Base-by-base conservation (phyloP, 768 basidiomycete species). In the Cubamyces lactineus region DNA sequence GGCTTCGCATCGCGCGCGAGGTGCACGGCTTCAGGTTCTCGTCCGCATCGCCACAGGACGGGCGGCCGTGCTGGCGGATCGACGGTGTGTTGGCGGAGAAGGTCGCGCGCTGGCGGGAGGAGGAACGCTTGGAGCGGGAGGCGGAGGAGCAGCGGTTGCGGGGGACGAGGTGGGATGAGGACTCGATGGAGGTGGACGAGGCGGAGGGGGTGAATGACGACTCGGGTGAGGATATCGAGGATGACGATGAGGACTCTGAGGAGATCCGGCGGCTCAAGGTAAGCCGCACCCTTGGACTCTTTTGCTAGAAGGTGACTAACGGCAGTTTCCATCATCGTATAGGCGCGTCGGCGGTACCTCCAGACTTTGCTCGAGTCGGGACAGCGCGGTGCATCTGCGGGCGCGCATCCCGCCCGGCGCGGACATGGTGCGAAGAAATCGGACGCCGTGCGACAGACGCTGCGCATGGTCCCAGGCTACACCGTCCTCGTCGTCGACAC, bases 401-500 rank as follows among this genome's bases (percentile, higher is more conserved):
- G 74, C 0, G 59, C 70, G 47, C 66, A 61, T 48, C 75, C 52
- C 61, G 69, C 66, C 48, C 61, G 74, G 55, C 70, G 73, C 50
- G 55, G 74, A 68, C 62, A 74, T 66, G 65, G 71, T 62, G 61
- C 64, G 58, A 40, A 71, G 41, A 69, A 72, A 30, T 73, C 73
- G 59, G 65, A 71, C 17, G 63, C 68, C 28, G 73, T 71, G 21
- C 71, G 73, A 5, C 80, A 81, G 13, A 74, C 76, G 9, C 72
- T 91, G 17, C 77, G 78, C 50, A 83, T 94, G 66, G 77, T 91
- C 6, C 82, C 92, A 3, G 96, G 96, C 2, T 97, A 94, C 75
- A 94, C 94, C 12, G 80, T 90, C 47, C 88, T 99, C 59, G 88
- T 99, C 28, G 79, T 96, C 70, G 96, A 98, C 75, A 98, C 96